Percentiles rank a stretch among this genome's conserved stretches.
Conservation (phyloP, 2,329 filamentous ascomycete genomes). For the Blastomyces percursus region DNA sequence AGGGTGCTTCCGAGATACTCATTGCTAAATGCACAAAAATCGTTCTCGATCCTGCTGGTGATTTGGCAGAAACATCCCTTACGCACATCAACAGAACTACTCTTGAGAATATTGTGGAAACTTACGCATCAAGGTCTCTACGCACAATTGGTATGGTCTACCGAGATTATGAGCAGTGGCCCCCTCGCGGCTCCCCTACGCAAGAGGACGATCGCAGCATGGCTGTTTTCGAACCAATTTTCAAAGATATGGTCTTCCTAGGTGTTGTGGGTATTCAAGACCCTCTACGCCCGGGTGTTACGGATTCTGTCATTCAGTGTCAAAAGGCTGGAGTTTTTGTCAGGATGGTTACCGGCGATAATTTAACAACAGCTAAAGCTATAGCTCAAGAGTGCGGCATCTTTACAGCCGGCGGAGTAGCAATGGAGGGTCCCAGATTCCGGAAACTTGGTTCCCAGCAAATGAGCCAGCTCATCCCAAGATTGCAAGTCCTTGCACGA, state of each 20-base stretch:
- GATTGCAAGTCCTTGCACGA: constrained; percentile 52
- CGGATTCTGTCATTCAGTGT: constrained; percentile 55
- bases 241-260: constrained; percentile 61
- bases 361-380: constrained; percentile 59
- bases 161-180: constrained; percentile 59
- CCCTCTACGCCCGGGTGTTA: constrained; percentile 57
- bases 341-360: constrained; percentile 65
- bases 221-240: constrained; percentile 56
- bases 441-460: constrained; percentile 49
- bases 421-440: constrained; percentile 60
- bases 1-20: constrained; percentile 40
- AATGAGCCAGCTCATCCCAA: constrained; percentile 49
- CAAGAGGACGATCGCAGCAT: constrained; percentile 52
- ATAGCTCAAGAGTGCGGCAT: constrained; percentile 67
- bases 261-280: constrained; percentile 65
- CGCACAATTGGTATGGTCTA: constrained; percentile 67
- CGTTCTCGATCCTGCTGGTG: constrained; percentile 19
- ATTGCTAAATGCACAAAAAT: constrained; percentile 28
- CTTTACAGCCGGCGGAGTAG: constrained; percentile 45
- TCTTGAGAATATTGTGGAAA: constrained; percentile 28
- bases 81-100: constrained; percentile 20
- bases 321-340: constrained; percentile 59
- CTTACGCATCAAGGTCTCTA: constrained; percentile 48
- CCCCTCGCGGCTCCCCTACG: constrained; percentile 45
- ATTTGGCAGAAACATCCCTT: constrained; percentile 19